Evolutionary conservation across 2,329 filamentous ascomycete genomes (phyloP), one percentile per base, ranked within the genome.

Genomic region (Paramyrothecium roridum): DNA sequence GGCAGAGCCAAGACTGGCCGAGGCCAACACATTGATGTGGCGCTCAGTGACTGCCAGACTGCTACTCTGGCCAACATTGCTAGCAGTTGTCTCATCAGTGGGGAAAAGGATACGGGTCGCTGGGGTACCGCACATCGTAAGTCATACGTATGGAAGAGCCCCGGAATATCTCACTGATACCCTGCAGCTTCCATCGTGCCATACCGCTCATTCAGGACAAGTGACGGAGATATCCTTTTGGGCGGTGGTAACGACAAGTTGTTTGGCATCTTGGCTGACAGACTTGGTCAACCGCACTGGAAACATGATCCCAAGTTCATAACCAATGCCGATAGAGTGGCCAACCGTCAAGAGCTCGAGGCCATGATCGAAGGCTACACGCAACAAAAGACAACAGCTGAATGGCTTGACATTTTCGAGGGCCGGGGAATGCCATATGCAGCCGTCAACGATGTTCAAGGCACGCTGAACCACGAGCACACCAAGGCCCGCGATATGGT

Each of bases 81-180:
- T 10, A 96, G 91, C 68, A 96, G 92, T 57, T 91, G 88, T 57
- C 77, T 99, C 46, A 89, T 98, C 59, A 96, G 90, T 63, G 93
- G 93, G 2, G 76, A 96, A 72, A 88, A 88, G 62, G 95, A 99
- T 69, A 84, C 86, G 3, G 95, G 95, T 0, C 82, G 95, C 60
- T 98, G 95, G 93, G 95, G 95, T 8, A 99, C 95, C 3, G 93
- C 93, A 47, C 95, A 99, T 78, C 95, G 90, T 91, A 77, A 74
- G 76, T 74, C 7, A 33, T n/a, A 13, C 52, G 30, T 4, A n/a
- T 1, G 8, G 2, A n/a, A 52, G 33, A 3, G 49, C 21, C 11
- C 17, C 12, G 3, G 8, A 17, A 40, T 7, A 20, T 16, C 23
- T 13, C 20, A 17, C 26, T 51, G 33, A 37, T 16, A 21, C 20